Percentiles rank a stretch among this genome's conserved stretches.
Conservation (phyloP, 2,329 filamentous ascomycete species). For the Didymella segeticola region DNA sequence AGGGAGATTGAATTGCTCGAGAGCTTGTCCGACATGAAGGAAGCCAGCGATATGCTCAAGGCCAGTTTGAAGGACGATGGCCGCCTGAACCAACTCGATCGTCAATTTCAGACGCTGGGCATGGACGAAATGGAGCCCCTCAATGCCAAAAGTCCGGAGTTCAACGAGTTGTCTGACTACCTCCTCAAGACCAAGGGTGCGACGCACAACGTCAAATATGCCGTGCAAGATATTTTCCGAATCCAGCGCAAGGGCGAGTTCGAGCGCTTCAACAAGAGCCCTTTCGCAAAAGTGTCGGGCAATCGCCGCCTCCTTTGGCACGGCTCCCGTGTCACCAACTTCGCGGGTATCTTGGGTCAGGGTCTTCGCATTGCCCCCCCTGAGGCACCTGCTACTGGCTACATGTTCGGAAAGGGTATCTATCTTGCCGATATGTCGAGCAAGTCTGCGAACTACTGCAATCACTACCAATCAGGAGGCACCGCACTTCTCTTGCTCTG, state of each 20-base stretch:
- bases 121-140: slow-evolving; percentile 80
- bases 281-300: slow-evolving; percentile 61
- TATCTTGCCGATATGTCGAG: slow-evolving; percentile 83
- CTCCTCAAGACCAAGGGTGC: slow-evolving; percentile 69
- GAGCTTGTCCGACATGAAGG: slow-evolving; percentile 84
- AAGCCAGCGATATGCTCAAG: slow-evolving; percentile 79
- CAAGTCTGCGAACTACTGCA: slow-evolving; percentile 84
- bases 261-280: slow-evolving; percentile 68
- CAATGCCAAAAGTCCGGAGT: slow-evolving; percentile 66
- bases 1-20: slow-evolving; percentile 81
- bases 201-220: slow-evolving; percentile 69
- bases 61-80: slow-evolving; percentile 57
- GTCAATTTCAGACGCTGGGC: slow-evolving; percentile 73
- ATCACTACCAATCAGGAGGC: slow-evolving; percentile 65
- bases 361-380: slow-evolving; percentile 89
- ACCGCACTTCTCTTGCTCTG: slow-evolving; percentile 80
- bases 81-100: slow-evolving; percentile 70
- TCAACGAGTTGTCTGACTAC: slow-evolving; percentile 68
- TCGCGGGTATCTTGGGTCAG: slow-evolving; percentile 84
- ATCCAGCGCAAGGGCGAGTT: slow-evolving; percentile 77
- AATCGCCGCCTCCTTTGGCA: slow-evolving; percentile 86
- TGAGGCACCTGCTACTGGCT: slow-evolving; percentile 78
- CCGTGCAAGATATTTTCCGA: slow-evolving; percentile 79
- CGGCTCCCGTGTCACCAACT: slow-evolving; percentile 83
- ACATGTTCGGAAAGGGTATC: slow-evolving; percentile 91